Evolutionary conservation across 2,329 filamentous ascomycete genomes (phyloP).

Genomic region (Beauveria medogensis): DNA sequence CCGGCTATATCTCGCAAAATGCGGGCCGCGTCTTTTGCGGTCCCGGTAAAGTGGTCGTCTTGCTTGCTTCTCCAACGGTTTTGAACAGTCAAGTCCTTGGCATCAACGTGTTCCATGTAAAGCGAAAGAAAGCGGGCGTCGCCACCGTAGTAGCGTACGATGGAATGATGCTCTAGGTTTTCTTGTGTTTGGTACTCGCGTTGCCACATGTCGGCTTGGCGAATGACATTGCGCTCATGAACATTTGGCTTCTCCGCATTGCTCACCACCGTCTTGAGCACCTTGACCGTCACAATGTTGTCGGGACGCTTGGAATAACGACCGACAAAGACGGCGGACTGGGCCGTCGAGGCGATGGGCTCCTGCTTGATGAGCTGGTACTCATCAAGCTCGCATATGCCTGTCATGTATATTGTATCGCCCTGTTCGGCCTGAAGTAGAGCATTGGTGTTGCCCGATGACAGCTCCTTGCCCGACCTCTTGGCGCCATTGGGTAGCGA

Average conservation of each 20-base stretch:
- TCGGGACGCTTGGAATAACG: slow-evolving; percentile 44
- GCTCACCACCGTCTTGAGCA: slow-evolving; percentile 45
- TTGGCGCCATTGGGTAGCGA: slow-evolving; percentile 39
- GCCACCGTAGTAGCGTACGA: slow-evolving; percentile 50
- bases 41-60: slow-evolving; percentile 43
- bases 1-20: slow-evolving; percentile 47
- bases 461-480: slow-evolving; percentile 36
- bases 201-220: slow-evolving; percentile 52
- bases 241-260: slow-evolving; percentile 38
- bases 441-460: slow-evolving; percentile 37
- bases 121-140: slow-evolving; percentile 52
- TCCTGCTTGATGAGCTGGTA: slow-evolving; percentile 49
- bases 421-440: slow-evolving; percentile 43
- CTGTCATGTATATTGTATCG: slow-evolving; percentile 41
- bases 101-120: slow-evolving; percentile 55
- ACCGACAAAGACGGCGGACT: slow-evolving; percentile 49
- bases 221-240: slow-evolving; percentile 47
- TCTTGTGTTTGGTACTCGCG: slow-evolving; percentile 50
- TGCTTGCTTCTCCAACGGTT: slow-evolving; percentile 40
- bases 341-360: slow-evolving; percentile 45
- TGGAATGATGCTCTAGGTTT: slow-evolving; percentile 47
- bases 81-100: slow-evolving; percentile 42
- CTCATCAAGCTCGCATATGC: slow-evolving; percentile 42
- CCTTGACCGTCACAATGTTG: slow-evolving; percentile 51
- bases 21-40: slow-evolving; percentile 38